A percentile compares a stretch with the other conserved stretches of the same genome.
These are phyloP conservation scores for Ustilago shanxiensis DNA, from an alignment of 1,284 basidiomycete genomes.

Conservation along the genomic window DNA sequence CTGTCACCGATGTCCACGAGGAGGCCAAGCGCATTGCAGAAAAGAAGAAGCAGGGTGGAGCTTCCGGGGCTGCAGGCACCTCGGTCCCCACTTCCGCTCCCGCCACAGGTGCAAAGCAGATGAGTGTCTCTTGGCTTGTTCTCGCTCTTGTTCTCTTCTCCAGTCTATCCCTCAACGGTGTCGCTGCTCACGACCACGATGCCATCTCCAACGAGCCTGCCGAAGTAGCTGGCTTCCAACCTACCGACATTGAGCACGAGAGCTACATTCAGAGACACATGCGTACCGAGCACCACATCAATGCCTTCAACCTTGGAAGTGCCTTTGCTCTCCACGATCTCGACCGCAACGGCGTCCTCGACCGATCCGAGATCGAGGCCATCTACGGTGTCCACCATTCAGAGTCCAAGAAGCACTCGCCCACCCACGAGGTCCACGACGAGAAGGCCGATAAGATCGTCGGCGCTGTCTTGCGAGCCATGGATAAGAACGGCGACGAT, in stretches of 20 bases:
- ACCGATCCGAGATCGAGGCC: conserved; percentile 71
- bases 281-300: conserved; percentile 70
- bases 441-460: conserved; percentile 87
- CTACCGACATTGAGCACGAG: conserved; percentile 52
- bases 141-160: conserved; percentile 52
- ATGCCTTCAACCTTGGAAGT: conserved; percentile 68
- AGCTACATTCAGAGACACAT: conserved; percentile 69
- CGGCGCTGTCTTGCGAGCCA: conserved; percentile 77
- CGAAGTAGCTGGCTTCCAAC: conserved; percentile 51
- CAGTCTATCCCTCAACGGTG: conserved; percentile 33
- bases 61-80: conserved; percentile 51
- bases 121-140: conserved; percentile 49
- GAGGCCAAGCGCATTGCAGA: conserved; percentile 83
- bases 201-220: conserved; percentile 45
- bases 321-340: conserved; percentile 89
- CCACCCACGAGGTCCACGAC: conserved; percentile 82
- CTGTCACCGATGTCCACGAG: conserved; percentile 86
- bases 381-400: conserved; percentile 89
- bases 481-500: conserved; percentile 86
- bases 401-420: conserved; percentile 87
- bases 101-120: conserved; percentile 33
- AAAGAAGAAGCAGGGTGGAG: conserved; percentile 71
- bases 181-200: conserved; percentile 41
- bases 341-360: conserved; percentile 74
- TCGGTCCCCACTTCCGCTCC: conserved; percentile 20